Base-by-base conservation (phyloP, 2,329 filamentous ascomycete genomes). In the Chaetomium globosum region DNA sequence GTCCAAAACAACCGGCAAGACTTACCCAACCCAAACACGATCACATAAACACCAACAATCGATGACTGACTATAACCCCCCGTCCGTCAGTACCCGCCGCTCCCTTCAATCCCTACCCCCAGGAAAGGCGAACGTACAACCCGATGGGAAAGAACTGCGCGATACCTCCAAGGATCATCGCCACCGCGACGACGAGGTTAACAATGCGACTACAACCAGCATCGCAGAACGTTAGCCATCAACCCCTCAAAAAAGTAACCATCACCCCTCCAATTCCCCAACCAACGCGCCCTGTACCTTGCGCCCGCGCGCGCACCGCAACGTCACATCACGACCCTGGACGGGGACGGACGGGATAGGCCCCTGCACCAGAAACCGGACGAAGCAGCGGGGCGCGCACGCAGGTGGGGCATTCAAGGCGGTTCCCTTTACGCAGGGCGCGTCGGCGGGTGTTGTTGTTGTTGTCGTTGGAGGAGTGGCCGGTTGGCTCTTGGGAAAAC, bases 161-260 rank as follows among this genome's bases (percentile, higher is more conserved):
- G 74, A 93, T 83, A 73, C 93, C 94, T 70, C 93, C 94, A 56
- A 97, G 83, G 56, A 96, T 82, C 87, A 97, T 96, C 71, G 97
- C 85, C 71, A 89, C 89, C 73, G 89, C 95, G 69, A 96, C 88
- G 73, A 83, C 91, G 78, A 99, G 83, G 85, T 99, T 99, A 78
- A 96, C 91, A 76, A 98, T 87, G 76, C 95, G 95, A 82, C 95
- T 98, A 61, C 56, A 69, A 73, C 67, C 63, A 36, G 26, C 53
- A 30, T 21, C 39, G 61, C 58, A 30, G 23, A 36, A 6, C 19
- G 73, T 81, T 75, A 81, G 78, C 75, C 31, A 56, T 56, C 51
- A n/a, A 8, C 16, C 7, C 33, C 39, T 7, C 33, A 21, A 28
- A 26, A 36, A 56, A 56, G 30, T 12, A 28, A 2, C 2, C 7